These are phyloP conservation scores for Exophiala calicioides DNA, from an alignment of 2,329 filamentous ascomycete genomes.

Conservation along the genomic window DNA sequence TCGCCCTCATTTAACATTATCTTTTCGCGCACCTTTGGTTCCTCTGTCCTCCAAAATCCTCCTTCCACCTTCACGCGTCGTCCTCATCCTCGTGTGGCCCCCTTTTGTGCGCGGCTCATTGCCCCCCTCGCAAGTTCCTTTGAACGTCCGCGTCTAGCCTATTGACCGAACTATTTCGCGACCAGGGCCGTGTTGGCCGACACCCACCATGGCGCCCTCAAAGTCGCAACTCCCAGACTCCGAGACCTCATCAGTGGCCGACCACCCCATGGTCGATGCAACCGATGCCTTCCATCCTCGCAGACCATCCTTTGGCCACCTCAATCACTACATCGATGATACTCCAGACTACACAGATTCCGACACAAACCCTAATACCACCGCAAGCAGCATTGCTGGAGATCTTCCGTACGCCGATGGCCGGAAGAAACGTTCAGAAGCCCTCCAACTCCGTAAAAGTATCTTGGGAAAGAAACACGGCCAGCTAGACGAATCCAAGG, in stretches of 20 bases:
- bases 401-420: conserved; percentile 70
- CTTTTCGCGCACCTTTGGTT: conserved; percentile 12
- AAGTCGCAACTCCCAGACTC: conserved; percentile 37
- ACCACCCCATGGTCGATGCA: conserved; percentile 50
- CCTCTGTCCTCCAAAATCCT: conserved; percentile 4
- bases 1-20: conserved; percentile 4
- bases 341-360: conserved; percentile 68
- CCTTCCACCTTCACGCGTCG: conserved; percentile 4
- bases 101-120: neutral
- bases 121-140: neutral
- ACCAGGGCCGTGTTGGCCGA: conserved; percentile 22
- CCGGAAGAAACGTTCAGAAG: conserved; percentile 81
- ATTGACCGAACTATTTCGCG: conserved; percentile 21
- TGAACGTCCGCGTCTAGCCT: conserved; percentile 15
- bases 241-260: conserved; percentile 45
- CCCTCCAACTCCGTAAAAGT: conserved; percentile 83
- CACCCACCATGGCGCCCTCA: conserved; percentile 44
- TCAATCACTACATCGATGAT: conserved; percentile 51
- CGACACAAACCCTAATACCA: conserved; percentile 66
- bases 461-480: conserved; percentile 96
- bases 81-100: neutral
- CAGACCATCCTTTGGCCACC: conserved; percentile 31
- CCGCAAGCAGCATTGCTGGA: conserved; percentile 81
- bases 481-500: conserved; percentile 87
- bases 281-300: conserved; percentile 25